Percentiles rank a stretch among this genome's conserved stretches.
Conservation (phyloP, 2,329 filamentous ascomycete species). For the Diaporthe velutina region DNA sequence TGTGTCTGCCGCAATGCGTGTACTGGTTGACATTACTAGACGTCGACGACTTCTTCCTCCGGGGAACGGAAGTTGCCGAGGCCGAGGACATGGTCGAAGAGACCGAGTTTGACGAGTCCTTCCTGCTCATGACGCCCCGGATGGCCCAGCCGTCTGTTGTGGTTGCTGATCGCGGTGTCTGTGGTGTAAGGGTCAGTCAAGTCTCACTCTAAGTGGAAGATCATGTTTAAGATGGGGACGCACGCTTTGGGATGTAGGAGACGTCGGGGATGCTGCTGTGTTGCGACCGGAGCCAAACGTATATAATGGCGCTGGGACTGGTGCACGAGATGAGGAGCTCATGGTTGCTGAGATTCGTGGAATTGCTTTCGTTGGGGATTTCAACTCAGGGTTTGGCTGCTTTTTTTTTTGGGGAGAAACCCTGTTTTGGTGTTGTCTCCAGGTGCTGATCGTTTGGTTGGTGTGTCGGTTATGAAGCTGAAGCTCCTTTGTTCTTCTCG, state of each 20-base stretch:
- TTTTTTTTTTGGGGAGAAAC: too few relatives aligned
- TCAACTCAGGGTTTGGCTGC: neutral
- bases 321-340: slow-evolving; percentile 37
- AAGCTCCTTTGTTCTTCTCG: neutral
- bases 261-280: slow-evolving; percentile 36
- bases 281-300: slow-evolving; percentile 31
- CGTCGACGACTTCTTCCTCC: slow-evolving; percentile 36
- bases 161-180: slow-evolving; percentile 30
- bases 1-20: slow-evolving; percentile 68
- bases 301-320: slow-evolving; percentile 38
- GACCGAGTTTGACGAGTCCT: slow-evolving; percentile 30
- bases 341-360: slow-evolving; percentile 7
- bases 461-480: slow-evolving; percentile 2
- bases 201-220: neutral
- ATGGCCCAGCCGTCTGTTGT: neutral
- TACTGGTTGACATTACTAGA: slow-evolving; percentile 57
- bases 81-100: slow-evolving; percentile 32
- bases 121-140: neutral
- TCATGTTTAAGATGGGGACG: neutral
- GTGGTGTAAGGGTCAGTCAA: neutral
- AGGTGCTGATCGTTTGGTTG: neutral
- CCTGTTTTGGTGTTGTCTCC: neutral
- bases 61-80: slow-evolving; percentile 10
- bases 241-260: slow-evolving; percentile 38
- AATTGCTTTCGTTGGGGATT: neutral